Evolutionary conservation across 1,284 basidiomycete species (phyloP), one percentile per base, ranked within the genome.

Genomic region (Kwoniella shivajii): DNA sequence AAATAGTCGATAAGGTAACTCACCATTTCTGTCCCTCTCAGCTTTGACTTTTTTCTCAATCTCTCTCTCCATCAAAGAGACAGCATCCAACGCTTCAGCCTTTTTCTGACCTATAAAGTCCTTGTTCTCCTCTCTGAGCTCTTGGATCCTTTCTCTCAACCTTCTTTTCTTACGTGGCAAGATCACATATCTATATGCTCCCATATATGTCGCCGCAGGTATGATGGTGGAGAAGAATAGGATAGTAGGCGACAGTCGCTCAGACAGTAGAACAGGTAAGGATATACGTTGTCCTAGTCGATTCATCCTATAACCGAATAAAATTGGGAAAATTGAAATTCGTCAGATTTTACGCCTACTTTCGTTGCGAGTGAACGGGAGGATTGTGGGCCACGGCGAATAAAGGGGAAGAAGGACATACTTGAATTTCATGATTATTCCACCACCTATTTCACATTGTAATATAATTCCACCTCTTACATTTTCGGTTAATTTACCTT

Each of bases 51-150:
- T 79, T 26, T 76, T 72, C 33, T 67, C 57, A 2, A 80, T 80
- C 16, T 76, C 72, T 20, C 80, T 77, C 42, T 74, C 64, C 63
- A 84, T 72, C 27, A 84, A 61, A 22, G 63, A 67, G 13, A 79
- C 61, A 4, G 82, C 86, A 45, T 86, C 84, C 42, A 82, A 78
- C 11, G 84, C 85, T 63, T 86, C 84, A 50, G 80, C 77, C 54
- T 81, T 76, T 64, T 84, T 79, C 67, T 84, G 82, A n/a, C 80
- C 78, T 52, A 85, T 83, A 60, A 83, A 80, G 52, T 88, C 86
- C 51, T 79, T 79, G 61, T 87, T 80, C 47, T 83, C 82, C n/a
- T 80, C 74, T 39, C 84, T 80, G 66, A 88, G 80, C 75, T 80
- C 81, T 77, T 73, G 59, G 71, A 79, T 83, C 72, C 63, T 85